phyloP scores from a whole-genome alignment of 2,329 filamentous ascomycete genomes.

The Nothophaeocryptopus gaeumannii region DNA sequence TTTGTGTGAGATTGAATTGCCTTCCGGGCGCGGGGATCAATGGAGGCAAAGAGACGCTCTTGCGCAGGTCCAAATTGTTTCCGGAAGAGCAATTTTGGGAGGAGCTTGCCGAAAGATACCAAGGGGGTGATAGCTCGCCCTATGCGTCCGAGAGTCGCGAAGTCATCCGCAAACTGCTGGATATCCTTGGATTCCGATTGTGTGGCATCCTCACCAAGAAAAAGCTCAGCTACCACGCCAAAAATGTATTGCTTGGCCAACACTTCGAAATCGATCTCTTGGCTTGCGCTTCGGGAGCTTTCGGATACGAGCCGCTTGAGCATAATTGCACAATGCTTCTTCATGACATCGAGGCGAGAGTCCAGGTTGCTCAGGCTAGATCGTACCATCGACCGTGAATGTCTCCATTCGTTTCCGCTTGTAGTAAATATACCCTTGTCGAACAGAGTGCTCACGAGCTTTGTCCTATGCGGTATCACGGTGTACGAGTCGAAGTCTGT shows the following conservation, averaged over 20 bases:
- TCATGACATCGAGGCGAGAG: conserved; percentile 42
- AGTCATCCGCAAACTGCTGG: too few species aligned
- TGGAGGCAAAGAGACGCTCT: too few species aligned
- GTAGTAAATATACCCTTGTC: conserved; percentile 41
- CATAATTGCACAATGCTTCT: conserved; percentile 42
- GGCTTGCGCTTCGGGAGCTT: conserved; percentile 54
- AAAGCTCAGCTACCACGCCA: too few species aligned
- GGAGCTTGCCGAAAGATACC: conserved; percentile 56
- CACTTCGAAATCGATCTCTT: conserved; percentile 57
- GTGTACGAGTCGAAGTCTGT: conserved; percentile 9
- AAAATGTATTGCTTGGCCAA: conserved; percentile 30
- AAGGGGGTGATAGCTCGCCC: too few species aligned
- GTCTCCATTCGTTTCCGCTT: conserved; percentile 36
- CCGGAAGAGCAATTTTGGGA: conserved; percentile 48
- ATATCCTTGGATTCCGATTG: too few species aligned
- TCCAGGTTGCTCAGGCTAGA: conserved; percentile 48
- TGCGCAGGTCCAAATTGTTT: too few species aligned
- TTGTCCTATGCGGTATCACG: not conserved
- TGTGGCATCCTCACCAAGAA: too few species aligned
- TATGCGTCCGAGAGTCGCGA: too few species aligned
- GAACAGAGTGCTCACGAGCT: conserved; percentile 3
- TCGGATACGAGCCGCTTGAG: conserved; percentile 55
- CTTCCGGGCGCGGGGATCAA: too few species aligned
- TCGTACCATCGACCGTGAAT: conserved; percentile 40
- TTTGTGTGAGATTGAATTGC: not conserved